These are phyloP conservation scores for Passiflora organensis DNA, from an alignment of 345 rosid genomes.

Conservation along the genomic window DNA sequence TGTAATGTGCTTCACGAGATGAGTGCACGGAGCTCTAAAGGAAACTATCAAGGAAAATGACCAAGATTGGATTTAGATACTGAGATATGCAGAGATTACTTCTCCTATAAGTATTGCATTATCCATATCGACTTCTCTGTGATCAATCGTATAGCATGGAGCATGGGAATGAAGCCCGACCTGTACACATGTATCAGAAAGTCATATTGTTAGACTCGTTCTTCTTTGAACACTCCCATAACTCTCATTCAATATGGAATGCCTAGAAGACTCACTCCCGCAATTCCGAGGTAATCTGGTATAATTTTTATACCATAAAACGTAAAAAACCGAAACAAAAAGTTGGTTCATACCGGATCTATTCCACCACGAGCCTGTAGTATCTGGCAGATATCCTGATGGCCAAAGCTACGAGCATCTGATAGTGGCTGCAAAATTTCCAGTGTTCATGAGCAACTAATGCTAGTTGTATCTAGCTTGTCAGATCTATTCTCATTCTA, in stretches of 20 bases:
- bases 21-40: not conserved
- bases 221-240: too few relatives aligned
- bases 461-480: too few relatives aligned
- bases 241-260: too few relatives aligned
- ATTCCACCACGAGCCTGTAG: slow-evolving; percentile 45
- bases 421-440: slow-evolving; percentile 48
- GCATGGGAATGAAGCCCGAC: slow-evolving; percentile 45
- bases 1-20: slow-evolving; percentile 1
- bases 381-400: slow-evolving; percentile 43
- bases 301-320: not conserved
- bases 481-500: too few relatives aligned
- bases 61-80: slow-evolving; percentile 10
- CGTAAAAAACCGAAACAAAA: too few relatives aligned
- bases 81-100: slow-evolving; percentile 28
- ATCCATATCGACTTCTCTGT: slow-evolving; percentile 39
- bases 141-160: slow-evolving; percentile 45
- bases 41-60: too few relatives aligned
- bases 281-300: not conserved
- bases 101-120: slow-evolving; percentile 50
- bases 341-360: slow-evolving; percentile 66
- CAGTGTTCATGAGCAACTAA: too few relatives aligned
- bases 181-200: slow-evolving; percentile 26
- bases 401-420: slow-evolving; percentile 48
- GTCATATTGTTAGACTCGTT: too few relatives aligned
- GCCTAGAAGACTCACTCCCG: not conserved